phyloP scores from a whole-genome alignment of 108 stramenopile genomes.

The Mediolabrus comicus region DNA sequence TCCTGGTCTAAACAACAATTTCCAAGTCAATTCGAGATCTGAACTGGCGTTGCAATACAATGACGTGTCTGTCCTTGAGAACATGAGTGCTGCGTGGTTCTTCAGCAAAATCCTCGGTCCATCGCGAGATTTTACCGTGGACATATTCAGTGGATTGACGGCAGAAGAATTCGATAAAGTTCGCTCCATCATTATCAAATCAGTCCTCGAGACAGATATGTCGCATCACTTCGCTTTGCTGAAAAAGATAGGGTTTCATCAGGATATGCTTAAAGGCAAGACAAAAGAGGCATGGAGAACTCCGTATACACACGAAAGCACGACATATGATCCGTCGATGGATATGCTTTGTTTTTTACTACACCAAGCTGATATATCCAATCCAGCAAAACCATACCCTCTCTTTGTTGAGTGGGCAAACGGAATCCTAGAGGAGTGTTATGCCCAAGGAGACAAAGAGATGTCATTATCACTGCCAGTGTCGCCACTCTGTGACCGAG shows the following conservation, averaged over 20 bases:
- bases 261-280: conserved; percentile 21
- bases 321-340: conserved; percentile 8
- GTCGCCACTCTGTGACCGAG: conserved; percentile 73
- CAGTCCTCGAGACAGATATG: conserved; percentile 70
- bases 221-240: conserved; percentile 51
- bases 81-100: conserved; percentile 57
- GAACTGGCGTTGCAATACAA: conserved; percentile 77
- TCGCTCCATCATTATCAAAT: conserved; percentile 41
- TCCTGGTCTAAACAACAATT: conserved; percentile 80
- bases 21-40: conserved; percentile 57
- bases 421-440: conserved; percentile 63
- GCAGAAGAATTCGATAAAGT: conserved; percentile 21
- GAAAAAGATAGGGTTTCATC: conserved; percentile 32
- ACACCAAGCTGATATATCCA: conserved; percentile 78
- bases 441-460: conserved; percentile 74
- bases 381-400: conserved; percentile 60
- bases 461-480: conserved; percentile 50
- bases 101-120: conserved; percentile 49
- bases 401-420: conserved; percentile 64
- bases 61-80: conserved; percentile 75
- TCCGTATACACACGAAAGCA: conserved; percentile 19
- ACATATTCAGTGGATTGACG: conserved; percentile 41
- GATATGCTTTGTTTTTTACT: conserved; percentile 53
- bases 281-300: conserved; percentile 3
- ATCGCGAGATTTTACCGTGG: conserved; percentile 22